These are phyloP conservation scores for Amanita polypyramis DNA, from an alignment of 768 basidiomycete species.

Conservation along the genomic window DNA sequence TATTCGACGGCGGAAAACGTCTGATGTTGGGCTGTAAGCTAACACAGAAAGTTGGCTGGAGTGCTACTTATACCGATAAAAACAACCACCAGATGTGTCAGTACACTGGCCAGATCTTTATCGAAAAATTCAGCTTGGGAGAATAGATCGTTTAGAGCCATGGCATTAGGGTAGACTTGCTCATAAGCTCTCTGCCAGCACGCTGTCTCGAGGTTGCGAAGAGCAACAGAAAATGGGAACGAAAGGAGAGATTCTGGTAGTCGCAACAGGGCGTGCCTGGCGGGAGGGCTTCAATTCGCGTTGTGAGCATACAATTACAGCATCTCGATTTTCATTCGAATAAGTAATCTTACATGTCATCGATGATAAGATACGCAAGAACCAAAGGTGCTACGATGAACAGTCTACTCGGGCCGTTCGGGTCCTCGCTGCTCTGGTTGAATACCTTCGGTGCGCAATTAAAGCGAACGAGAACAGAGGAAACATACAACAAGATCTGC, in stretches of 20 bases:
- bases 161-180: constrained; percentile 41
- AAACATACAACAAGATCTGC: constrained; percentile 42
- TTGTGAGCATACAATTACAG: background rate
- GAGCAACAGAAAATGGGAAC: constrained; percentile 34
- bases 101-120: constrained; percentile 31
- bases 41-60: background rate
- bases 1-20: constrained; percentile 46
- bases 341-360: constrained; percentile 42
- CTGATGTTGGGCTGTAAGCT: constrained; percentile 23
- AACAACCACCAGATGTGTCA: constrained; percentile 30
- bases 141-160: constrained; percentile 28
- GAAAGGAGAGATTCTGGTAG: constrained; percentile 37
- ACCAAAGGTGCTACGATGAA: constrained; percentile 50
- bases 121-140: constrained; percentile 34
- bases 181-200: constrained; percentile 45
- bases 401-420: constrained; percentile 29
- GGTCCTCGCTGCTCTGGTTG: constrained; percentile 26
- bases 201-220: constrained; percentile 37
- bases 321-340: constrained; percentile 1
- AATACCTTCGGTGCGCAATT: background rate
- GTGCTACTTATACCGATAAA: constrained; percentile 38
- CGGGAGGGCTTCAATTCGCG: constrained; percentile 37
- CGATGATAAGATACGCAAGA: constrained; percentile 51
- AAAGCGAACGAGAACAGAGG: background rate
- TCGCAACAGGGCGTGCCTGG: constrained; percentile 45